Evolutionary conservation across 2,329 filamentous ascomycete species (phyloP).

Genomic region (Fusarium tricinctum): DNA sequence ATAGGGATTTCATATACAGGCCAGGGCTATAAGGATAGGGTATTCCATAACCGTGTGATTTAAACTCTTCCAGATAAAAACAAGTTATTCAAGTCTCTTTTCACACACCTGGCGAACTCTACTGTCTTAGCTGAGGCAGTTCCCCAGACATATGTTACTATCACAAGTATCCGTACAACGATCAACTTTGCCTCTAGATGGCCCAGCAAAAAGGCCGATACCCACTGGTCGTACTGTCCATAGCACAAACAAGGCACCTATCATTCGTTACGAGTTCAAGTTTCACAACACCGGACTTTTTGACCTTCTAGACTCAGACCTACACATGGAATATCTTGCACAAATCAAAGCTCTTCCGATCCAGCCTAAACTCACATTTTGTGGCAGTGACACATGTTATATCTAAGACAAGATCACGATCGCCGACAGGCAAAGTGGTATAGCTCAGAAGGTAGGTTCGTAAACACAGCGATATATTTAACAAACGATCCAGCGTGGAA

Average conservation of each 20-base stretch:
- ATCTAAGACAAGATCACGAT: slow-evolving; percentile 23
- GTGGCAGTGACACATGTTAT: slow-evolving; percentile 4
- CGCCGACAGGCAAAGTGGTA: not conserved
- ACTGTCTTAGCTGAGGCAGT: not conserved
- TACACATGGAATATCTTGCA: slow-evolving; percentile 16
- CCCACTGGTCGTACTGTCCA: slow-evolving; percentile 4
- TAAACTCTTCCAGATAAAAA: not conserved
- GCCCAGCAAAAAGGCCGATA: slow-evolving; percentile 15
- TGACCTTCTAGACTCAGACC: slow-evolving; percentile 18
- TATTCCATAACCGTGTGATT: not conserved
- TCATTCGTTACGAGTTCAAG: slow-evolving; percentile 4
- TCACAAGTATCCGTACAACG: not conserved
- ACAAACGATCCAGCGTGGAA: slow-evolving; percentile 3
- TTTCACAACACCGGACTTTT: slow-evolving; percentile 34
- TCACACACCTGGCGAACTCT: not conserved
- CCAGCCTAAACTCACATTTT: slow-evolving; percentile 12
- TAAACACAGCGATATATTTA: slow-evolving; percentile 28
- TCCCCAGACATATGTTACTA: not conserved
- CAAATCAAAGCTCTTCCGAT: slow-evolving; percentile 17
- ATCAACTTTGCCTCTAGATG: slow-evolving; percentile 1
- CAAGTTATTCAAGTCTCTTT: not conserved
- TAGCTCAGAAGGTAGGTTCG: not conserved
- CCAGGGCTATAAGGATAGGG: not conserved
- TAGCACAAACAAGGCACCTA: slow-evolving; percentile 19
- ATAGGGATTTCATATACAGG: slow-evolving; percentile 1